A percentile compares a stretch with the other conserved stretches of the same genome.
These are phyloP conservation scores for Cruciata laevipes DNA, from an alignment of 257 asterid genomes.

Conservation along the genomic window DNA sequence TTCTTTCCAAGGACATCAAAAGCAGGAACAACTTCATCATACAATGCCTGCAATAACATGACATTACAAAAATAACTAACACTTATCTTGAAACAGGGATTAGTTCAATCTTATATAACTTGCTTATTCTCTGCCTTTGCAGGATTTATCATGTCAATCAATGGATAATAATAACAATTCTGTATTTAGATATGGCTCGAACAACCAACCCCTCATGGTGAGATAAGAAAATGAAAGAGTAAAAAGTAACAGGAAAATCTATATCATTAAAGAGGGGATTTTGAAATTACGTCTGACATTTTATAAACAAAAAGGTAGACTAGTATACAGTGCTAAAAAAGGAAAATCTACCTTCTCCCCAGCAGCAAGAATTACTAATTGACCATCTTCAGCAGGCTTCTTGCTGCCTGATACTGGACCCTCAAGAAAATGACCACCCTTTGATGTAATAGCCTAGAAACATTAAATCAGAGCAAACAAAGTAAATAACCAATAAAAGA, in stretches of 20 bases:
- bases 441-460: constrained; percentile 67
- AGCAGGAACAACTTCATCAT: constrained; percentile 66
- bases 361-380: constrained; percentile 89
- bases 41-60: constrained; percentile 48
- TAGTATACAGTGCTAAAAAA: background rate
- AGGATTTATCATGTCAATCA: background rate
- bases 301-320: background rate
- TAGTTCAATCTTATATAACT: background rate
- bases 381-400: constrained; percentile 99
- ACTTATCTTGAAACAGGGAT: background rate
- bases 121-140: background rate
- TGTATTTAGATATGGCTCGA: background rate
- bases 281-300: background rate
- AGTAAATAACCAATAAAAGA: background rate
- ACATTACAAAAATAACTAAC: background rate
- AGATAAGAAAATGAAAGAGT: background rate
- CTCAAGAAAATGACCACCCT: constrained; percentile 80
- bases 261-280: background rate
- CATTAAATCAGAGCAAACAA: constrained; percentile 7
- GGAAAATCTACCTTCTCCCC: constrained; percentile 63
- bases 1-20: constrained; percentile 85
- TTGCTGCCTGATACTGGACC: constrained; percentile 99
- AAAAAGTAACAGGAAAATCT: background rate
- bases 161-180: background rate
- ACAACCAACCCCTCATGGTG: background rate